phyloP scores from a whole-genome alignment of 495 filamentous ascomycete species.

The Hypoxylon intermedium region DNA sequence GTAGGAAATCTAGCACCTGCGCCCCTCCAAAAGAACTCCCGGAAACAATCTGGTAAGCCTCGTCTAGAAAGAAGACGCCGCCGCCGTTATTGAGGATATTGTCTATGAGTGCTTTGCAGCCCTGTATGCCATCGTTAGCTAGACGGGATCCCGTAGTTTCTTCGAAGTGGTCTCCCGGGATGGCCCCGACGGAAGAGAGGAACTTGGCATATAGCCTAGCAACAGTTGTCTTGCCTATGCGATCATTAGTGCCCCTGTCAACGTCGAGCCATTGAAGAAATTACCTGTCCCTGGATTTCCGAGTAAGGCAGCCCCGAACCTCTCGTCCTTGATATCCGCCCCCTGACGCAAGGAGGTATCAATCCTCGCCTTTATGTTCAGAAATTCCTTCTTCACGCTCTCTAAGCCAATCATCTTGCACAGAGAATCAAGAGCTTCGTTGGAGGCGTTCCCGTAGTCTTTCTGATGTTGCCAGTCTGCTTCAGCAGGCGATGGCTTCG shows the following conservation, averaged over 20 bases:
- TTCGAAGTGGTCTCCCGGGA: conserved; percentile 61
- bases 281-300: conserved; percentile 84
- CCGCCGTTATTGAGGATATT: conserved; percentile 63
- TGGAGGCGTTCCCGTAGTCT: conserved; percentile 40
- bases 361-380: conserved; percentile 71
- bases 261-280: neutral
- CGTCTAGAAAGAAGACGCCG: conserved; percentile 78
- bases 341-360: conserved; percentile 66
- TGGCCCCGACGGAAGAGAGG: conserved; percentile 64
- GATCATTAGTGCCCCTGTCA: conserved; percentile 16
- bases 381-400: conserved; percentile 68
- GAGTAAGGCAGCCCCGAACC: conserved; percentile 69
- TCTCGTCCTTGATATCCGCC: conserved; percentile 61
- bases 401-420: conserved; percentile 79
- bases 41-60: conserved; percentile 76
- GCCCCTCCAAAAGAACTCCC: conserved; percentile 60
- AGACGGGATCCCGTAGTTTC: conserved; percentile 76
- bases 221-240: conserved; percentile 79
- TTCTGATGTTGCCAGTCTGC: conserved; percentile 40
- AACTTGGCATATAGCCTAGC: conserved; percentile 79
- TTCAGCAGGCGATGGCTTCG: conserved; percentile 23
- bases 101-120: conserved; percentile 66
- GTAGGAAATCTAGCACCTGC: conserved; percentile 74
- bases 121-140: conserved; percentile 65
- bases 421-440: conserved; percentile 63